Conservation (phyloP, 257 asterid genomes). For the Ehretia macrophylla region DNA sequence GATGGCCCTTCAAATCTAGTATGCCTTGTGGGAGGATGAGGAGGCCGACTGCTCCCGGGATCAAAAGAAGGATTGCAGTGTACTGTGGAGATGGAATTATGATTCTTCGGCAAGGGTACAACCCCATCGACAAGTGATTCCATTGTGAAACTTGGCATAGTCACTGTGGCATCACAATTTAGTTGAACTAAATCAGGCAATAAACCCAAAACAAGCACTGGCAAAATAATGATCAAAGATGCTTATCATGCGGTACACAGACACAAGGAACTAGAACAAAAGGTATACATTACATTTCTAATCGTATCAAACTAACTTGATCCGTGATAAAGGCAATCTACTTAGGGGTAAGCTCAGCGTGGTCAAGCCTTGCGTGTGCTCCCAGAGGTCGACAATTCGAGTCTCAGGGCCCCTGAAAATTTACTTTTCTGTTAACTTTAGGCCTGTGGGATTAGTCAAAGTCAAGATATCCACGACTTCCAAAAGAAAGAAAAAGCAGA, state of each 20-base stretch:
- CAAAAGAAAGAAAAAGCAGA: no score
- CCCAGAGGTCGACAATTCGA: no score
- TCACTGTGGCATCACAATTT: conserved; percentile 26
- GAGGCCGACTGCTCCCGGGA: conserved; percentile 43
- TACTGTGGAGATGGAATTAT: conserved; percentile 27
- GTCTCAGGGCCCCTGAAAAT: no score
- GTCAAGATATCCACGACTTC: no score
- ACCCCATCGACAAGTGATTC: conserved; percentile 65
- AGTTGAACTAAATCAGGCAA: conserved; percentile 21
- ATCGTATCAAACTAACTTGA: neutral
- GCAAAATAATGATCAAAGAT: no score
- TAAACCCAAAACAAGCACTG: conserved; percentile 8
- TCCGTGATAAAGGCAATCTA: neutral
- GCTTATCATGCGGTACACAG: neutral
- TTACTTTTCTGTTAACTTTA: no score
- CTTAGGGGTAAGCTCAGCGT: no score
- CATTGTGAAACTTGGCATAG: conserved; percentile 38
- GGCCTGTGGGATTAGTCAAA: no score
- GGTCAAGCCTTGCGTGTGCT: no score
- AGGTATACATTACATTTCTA: no score
- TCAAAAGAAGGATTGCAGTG: conserved; percentile 32
- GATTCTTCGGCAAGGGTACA: conserved; percentile 46
- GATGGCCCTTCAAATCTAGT: conserved; percentile 36
- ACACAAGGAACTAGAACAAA: neutral
- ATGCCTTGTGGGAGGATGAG: conserved; percentile 47